Base-by-base conservation (phyloP, 108 stramenopile species). In the Cafeteria roenbergensis region DNA sequence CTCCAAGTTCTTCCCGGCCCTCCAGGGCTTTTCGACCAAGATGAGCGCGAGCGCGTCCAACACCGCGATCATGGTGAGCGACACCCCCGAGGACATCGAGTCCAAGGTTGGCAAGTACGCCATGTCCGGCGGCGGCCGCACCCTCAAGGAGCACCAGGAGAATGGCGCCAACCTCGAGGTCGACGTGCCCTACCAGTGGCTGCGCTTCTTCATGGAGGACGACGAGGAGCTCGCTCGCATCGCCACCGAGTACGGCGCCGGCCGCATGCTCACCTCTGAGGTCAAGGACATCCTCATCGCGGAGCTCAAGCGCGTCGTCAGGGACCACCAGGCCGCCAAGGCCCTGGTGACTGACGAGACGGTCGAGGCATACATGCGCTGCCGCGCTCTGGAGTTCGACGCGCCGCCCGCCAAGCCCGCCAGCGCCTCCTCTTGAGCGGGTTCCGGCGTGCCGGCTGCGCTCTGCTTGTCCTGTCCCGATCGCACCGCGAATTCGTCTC, bases 1-100 rank as follows among this genome's bases (percentile, higher is more conserved):
- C 71, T 92, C 88, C 68, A 95, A 94, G 67, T 98, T 98, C 84
- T 98, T 98, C 73, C 93, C 96, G 12, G 89, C 93, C 0, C 80
- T 98, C 20, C 92, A 95, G 82, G 94, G 94, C 30, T 88, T 92
- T 42, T 61, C 76, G 54, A 92, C 93, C 26, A 98, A 98, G 77
- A 98, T 98, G 97, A 82, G 79, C 53, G 79, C 85, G 55, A 85
- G 84, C 34, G 80, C 86, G 64, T 69, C 71, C 42, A 87, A 87
- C 55, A 86, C 86, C 50, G 91, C 97, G 33, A 89, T 98, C 38
- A 95, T 89, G 70, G 84, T 98, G 51, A 95, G 94, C n/a, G 97
- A 98, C 72, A 80, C 90, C 26, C 72, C 85, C 14, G 85, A 87
- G 33, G 79, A 87, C 30, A 90, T 91, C 70, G 77, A 82, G 62